Percentiles rank a stretch among this genome's conserved stretches.
Evolutionary conservation across 2,329 filamentous ascomycete genomes (phyloP).

Genomic region (Diaporthe ampelina): DNA sequence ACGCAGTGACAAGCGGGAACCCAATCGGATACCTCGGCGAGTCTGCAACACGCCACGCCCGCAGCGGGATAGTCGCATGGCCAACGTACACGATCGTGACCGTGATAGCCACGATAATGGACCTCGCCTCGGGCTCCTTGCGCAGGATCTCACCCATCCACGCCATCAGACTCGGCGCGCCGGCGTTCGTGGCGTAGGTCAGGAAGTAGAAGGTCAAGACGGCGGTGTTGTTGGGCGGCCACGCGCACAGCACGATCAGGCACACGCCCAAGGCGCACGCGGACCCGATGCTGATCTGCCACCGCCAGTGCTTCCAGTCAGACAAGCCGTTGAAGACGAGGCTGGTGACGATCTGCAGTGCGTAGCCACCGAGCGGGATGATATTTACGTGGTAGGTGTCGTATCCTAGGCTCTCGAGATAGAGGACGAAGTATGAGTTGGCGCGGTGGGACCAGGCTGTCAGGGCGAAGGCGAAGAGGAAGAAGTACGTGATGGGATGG

Average conservation of each 20-base stretch:
- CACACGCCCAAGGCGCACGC: constrained; percentile 49
- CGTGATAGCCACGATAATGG: constrained; percentile 53
- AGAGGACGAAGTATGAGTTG: constrained; percentile 47
- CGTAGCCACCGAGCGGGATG: constrained; percentile 46
- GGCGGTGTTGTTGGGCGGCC: constrained; percentile 51
- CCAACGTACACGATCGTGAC: constrained; percentile 56
- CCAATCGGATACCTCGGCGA: constrained; percentile 54
- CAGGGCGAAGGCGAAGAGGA: constrained; percentile 45
- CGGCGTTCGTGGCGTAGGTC: constrained; percentile 52
- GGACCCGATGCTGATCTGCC: constrained; percentile 53
- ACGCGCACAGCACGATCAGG: constrained; percentile 51
- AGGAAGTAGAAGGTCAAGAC: constrained; percentile 55
- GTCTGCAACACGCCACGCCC: constrained; percentile 53
- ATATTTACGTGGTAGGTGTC: constrained; percentile 47
- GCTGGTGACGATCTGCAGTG: constrained; percentile 52
- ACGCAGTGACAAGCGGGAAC: constrained; percentile 53
- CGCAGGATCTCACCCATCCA: constrained; percentile 53
- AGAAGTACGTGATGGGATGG: constrained; percentile 45
- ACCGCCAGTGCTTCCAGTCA: constrained; percentile 56
- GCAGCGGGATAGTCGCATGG: constrained; percentile 55
- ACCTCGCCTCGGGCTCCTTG: constrained; percentile 54
- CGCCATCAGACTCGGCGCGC: constrained; percentile 52
- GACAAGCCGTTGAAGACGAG: constrained; percentile 53
- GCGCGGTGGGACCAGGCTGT: constrained; percentile 46
- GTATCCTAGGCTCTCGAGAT: constrained; percentile 46